Conservation (phyloP, 108 stramenopile genomes). For the Aurantiochytrium sp. region DNA sequence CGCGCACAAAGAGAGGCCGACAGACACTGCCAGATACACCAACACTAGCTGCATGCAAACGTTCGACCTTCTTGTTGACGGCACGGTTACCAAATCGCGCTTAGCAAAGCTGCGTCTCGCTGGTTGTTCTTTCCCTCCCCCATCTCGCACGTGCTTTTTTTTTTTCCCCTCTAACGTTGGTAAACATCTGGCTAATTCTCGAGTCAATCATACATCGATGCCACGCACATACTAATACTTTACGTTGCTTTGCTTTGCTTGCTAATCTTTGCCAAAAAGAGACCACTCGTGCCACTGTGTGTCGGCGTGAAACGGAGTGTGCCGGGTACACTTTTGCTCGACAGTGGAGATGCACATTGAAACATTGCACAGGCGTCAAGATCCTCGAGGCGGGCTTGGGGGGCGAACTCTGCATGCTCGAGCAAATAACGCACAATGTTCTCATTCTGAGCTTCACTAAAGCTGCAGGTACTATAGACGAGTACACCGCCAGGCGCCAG, state of each 20-base stretch:
- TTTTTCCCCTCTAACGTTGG: no score
- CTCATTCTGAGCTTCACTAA: constrained; percentile 77
- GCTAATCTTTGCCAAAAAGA: not conserved
- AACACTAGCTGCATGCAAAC: no score
- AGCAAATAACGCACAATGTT: constrained; percentile 69
- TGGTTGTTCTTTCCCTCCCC: no score
- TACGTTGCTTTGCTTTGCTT: not conserved
- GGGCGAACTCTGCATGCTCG: not conserved
- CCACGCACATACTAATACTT: no score
- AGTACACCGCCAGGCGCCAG: constrained; percentile 66
- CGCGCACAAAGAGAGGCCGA: no score
- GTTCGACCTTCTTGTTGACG: no score
- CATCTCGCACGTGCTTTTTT: no score
- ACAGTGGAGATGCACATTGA: not conserved
- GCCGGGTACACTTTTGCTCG: not conserved
- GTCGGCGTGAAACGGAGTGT: not conserved
- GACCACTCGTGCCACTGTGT: not conserved
- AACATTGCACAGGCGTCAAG: not conserved
- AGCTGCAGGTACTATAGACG: constrained; percentile 83
- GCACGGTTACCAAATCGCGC: no score
- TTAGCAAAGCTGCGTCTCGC: no score
- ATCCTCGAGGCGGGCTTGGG: not conserved
- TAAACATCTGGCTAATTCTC: no score
- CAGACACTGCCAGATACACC: no score
- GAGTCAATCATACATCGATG: no score